Evolutionary conservation across 176 grass and related monocot genomes (phyloP), one percentile per base, ranked within the genome.

Genomic region (Juncus effusus): DNA sequence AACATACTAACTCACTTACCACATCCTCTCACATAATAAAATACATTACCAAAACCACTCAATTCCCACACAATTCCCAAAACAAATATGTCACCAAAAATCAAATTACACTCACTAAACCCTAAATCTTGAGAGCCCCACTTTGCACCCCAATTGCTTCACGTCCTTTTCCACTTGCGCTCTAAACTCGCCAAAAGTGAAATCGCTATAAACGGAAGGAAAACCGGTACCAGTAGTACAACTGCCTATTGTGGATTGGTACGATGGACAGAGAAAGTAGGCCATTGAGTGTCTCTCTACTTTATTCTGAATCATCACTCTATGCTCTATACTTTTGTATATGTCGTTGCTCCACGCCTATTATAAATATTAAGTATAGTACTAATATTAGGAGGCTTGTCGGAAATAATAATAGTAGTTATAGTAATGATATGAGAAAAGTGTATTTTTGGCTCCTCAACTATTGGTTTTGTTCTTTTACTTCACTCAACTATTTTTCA

Each of bases 271-370:
- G 0, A 92, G 82, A 51, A 93, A 92, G 66, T 92, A 97, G 40
- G 77, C 94, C 0, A 89, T 52, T 5, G 94, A 97, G 83, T 78
- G 86, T 40, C 93, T 91, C 70, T 97, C 94, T 36, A 61, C 54
- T 13, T 60, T 78, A 13, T 56, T 56, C 68, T 84, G 85, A 4
- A 88, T 56, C 41, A 89, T 40, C 54, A 97, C 88, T 36, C 69
- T 89, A 80, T 97, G 94, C 78, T 92, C 88, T 67, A 84, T 85
- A 57, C 94, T 97, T 82, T 70, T 97, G 85, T 93, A 99, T 4
- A 77, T 70, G 59, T 88, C 72, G 39, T 99, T 99, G 85, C 94
- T 99, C 94, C 94, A 99, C 3, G 88, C 94, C 94, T 99, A 13
- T 28, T 28, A 28, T 28, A 71, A 74, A 61, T 42, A 10, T 44